phyloP scores from a whole-genome alignment of 768 basidiomycete genomes.

The Tephrocybe sp. region DNA sequence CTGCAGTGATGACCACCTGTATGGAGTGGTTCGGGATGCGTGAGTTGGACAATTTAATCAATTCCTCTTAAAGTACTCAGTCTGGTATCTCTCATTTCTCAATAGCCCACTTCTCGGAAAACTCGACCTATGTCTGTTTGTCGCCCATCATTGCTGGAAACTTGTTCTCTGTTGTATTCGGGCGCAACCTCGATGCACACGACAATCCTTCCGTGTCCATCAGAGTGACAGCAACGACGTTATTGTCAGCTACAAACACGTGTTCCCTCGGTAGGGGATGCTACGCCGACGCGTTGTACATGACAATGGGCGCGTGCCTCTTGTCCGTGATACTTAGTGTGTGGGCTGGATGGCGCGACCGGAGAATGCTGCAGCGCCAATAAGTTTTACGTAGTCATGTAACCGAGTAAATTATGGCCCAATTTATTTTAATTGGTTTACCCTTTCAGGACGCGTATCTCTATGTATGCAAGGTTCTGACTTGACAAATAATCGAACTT shows the following conservation, averaged over 20 bases:
- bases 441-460: too few relatives aligned
- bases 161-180: constrained; percentile 82
- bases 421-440: too few relatives aligned
- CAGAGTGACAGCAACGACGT: not conserved
- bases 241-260: not conserved
- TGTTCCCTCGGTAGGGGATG: constrained; percentile 63
- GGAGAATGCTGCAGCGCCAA: constrained; percentile 24
- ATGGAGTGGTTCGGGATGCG: constrained; percentile 79
- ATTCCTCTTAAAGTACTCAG: too few relatives aligned
- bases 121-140: constrained; percentile 81
- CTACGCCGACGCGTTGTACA: constrained; percentile 56
- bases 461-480: too few relatives aligned
- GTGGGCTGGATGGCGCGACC: constrained; percentile 53
- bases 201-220: constrained; percentile 19
- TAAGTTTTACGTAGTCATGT: not conserved
- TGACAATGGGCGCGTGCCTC: constrained; percentile 49
- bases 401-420: too few relatives aligned
- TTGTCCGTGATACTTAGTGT: constrained; percentile 46
- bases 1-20: constrained; percentile 76
- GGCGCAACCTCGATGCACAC: constrained; percentile 78
- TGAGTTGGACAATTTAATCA: too few relatives aligned
- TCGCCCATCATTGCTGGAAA: constrained; percentile 79
- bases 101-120: constrained; percentile 77
- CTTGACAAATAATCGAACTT: too few relatives aligned
- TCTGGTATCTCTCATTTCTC: not conserved